A percentile compares a stretch with the other conserved stretches of the same genome.
These are phyloP conservation scores for Pythium coloratum DNA, from an alignment of 352 stramenopile genomes.

Conservation along the genomic window DNA sequence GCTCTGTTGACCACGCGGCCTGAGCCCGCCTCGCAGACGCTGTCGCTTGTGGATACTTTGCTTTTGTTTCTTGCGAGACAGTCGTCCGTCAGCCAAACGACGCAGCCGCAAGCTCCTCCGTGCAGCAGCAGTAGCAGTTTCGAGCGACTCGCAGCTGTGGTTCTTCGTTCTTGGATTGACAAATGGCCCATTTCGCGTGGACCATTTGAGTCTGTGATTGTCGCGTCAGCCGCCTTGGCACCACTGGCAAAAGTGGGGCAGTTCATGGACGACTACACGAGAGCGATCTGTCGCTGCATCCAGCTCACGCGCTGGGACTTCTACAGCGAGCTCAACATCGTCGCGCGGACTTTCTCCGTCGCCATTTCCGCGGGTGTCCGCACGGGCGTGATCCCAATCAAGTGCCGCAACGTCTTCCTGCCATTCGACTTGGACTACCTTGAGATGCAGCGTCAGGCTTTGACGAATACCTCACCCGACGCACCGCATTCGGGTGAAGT, in stretches of 20 bases:
- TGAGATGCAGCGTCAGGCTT: not conserved
- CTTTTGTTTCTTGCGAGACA: slow-evolving; percentile 13
- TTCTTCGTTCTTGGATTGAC: slow-evolving; percentile 25
- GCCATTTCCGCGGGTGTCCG: slow-evolving; percentile 38
- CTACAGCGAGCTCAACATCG: slow-evolving; percentile 36
- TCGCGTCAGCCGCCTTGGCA: not conserved
- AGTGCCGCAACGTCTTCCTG: slow-evolving; percentile 36
- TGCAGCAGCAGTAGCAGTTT: slow-evolving; percentile 15
- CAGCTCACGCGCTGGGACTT: slow-evolving; percentile 46
- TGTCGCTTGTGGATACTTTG: slow-evolving; percentile 21
- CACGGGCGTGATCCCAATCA: slow-evolving; percentile 41
- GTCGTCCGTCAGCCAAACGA: too few relatives aligned
- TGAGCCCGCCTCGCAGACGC: not conserved
- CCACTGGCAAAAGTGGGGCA: not conserved
- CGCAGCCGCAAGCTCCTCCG: not conserved
- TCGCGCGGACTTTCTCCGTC: slow-evolving; percentile 42
- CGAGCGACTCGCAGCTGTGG: slow-evolving; percentile 27
- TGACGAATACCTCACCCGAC: not conserved
- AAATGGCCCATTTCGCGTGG: slow-evolving; percentile 22
- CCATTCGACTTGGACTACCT: slow-evolving; percentile 42
- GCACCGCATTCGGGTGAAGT: not conserved
- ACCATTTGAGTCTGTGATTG: slow-evolving; percentile 15
- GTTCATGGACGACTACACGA: not conserved
- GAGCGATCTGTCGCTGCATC: slow-evolving; percentile 31
- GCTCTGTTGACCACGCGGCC: not conserved